Evolutionary conservation across 1,284 basidiomycete genomes (phyloP), one percentile per base, ranked within the genome.

Genomic region (Sanghuangporus baumii): DNA sequence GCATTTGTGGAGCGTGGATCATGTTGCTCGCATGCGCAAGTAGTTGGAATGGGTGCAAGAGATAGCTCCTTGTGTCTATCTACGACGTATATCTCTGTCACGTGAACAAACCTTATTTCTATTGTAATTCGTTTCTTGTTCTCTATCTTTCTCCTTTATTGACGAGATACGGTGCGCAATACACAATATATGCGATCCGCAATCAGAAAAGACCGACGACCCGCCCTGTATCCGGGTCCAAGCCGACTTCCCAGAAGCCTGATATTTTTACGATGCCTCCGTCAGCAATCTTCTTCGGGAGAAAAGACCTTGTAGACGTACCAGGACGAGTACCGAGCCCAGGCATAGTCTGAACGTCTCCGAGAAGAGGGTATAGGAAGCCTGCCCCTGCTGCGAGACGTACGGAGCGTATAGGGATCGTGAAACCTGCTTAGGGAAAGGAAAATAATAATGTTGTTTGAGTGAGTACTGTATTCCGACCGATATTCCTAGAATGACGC

Each of bases 291-390:
- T 16, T 1, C 20, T 6, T 1, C 16, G 54, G 48, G 50, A 6
- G 20, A 31, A 38, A n/a, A 26, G 26, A 12, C 38, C 12, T 5
- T 48, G 40, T 11, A 41, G 40, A 16, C 75, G 69, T 75, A 81
- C 93, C 93, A 69, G 95, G 95, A 66, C 96, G 88, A 64, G 96
- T 98, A 36, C 89, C 93, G 48, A 98, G 83, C 67, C 96, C 96
- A 48, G 97, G 96, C 94, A 99, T 97, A 64, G 95, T 98, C 74
- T 94, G 91, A 93, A 96, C 96, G 74, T 94, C 92, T 57, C 93
- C 93, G 41, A 95, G 85, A 66, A 98, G 85, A 43, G 96, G 96
- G 76, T 97, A 98, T 67, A 99, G 78, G 85, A 99, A 97, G 38
- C 93, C 93, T 59, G 96, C 96, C 54, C 96, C 97, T 5, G 94